phyloP scores from a whole-genome alignment of 2,329 filamentous ascomycete species.

The Tothia fuscella region DNA sequence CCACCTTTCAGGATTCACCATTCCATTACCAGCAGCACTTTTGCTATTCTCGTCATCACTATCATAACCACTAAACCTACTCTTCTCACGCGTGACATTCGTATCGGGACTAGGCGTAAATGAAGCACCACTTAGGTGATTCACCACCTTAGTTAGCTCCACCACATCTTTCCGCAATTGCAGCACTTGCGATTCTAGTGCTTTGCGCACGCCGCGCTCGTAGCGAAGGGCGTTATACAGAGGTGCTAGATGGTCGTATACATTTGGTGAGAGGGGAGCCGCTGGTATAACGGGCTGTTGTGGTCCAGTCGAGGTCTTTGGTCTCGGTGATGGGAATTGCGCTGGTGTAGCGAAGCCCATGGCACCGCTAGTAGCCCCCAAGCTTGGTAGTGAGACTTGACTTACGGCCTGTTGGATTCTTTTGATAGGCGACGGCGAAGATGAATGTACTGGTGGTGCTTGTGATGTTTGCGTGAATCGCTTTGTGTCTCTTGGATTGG shows the following conservation, averaged over 20 bases:
- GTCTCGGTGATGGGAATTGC: neutral
- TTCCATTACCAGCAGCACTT: neutral
- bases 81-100: neutral
- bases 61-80: slow-evolving; percentile 11
- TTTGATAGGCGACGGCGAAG: too few relatives aligned
- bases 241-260: slow-evolving; percentile 9
- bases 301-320: neutral
- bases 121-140: neutral
- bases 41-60: slow-evolving; percentile 2
- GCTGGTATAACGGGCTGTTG: neutral
- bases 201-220: slow-evolving; percentile 11
- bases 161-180: slow-evolving; percentile 8
- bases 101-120: neutral
- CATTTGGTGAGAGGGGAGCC: neutral
- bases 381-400: neutral
- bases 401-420: neutral
- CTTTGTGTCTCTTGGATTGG: neutral
- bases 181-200: slow-evolving; percentile 8
- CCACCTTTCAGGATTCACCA: slow-evolving; percentile 8
- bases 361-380: neutral
- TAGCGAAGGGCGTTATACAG: slow-evolving; percentile 11
- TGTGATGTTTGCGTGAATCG: neutral
- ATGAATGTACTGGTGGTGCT: neutral
- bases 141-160: slow-evolving; percentile 1
- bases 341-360: neutral